Base-by-base conservation (phyloP, 306 rosid species). In the Inga leiocalycina region DNA sequence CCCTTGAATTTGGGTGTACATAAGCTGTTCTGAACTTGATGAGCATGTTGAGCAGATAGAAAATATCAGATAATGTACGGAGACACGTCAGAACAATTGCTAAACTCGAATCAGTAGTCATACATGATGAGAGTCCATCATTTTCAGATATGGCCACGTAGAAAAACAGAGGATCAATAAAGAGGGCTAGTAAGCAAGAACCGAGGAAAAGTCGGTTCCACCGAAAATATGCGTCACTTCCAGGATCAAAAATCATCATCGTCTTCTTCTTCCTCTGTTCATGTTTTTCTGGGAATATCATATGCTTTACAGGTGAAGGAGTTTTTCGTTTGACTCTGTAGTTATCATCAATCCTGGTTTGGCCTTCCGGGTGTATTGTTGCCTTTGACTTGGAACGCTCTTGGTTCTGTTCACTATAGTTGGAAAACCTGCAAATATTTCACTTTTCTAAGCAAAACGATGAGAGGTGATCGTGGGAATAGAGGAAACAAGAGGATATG, bases 101-200 rank as follows among this genome's bases (percentile, higher is more conserved):
- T 81, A 95, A 67, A 65, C 86, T 90, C 91, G 84, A 87, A 88
- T 93, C 94, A 76, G 91, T 86, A 3, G 80, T 85, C 95, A 92
- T 85, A 83, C 99, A 95, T 19, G 88, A 90, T 7, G 95, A 81
- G 19, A 69, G 82, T 13, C 80, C 82, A 46, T 75, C 70, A 71
- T 82, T 89, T 65, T 71, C 84, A 17, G 90, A 94, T 15, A 89
- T 77, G 12, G 98, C 97, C 49, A 92, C 89, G 86, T 91, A 95
- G 86, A 95, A 93, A 84, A 92, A 95, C 30, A 95, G 81, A 6
- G 98, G 99, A 87, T 93, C 99, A 76, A 95, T 90, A 72, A 93
- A 95, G 22, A 95, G 87, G 4, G 98, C 88, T 3, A 91, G 85
- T 72, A 95, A 77, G 84, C 94, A 95, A 80, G 91, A 89, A 81